A percentile compares a stretch with the other conserved stretches of the same genome.
Conservation (phyloP, 108 stramenopile species). For the Epithemia pelagica region DNA sequence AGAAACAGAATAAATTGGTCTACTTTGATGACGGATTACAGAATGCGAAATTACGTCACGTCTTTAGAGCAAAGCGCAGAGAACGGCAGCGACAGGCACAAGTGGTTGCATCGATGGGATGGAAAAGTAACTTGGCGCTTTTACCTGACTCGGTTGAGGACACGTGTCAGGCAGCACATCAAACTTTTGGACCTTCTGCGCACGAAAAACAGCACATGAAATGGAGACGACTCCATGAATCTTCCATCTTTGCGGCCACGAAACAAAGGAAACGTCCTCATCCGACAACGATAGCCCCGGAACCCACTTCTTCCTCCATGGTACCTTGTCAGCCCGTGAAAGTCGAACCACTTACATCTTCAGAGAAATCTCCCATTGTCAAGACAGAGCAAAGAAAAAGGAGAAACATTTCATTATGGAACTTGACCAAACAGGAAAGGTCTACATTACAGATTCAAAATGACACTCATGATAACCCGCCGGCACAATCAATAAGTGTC, state of each 20-base stretch:
- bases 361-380: too few relatives aligned
- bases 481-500: too few relatives aligned
- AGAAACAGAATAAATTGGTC: slow-evolving; percentile 30
- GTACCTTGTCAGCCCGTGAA: too few relatives aligned
- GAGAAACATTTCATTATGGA: too few relatives aligned
- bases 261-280: too few relatives aligned
- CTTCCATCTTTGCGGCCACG: slow-evolving; percentile 38
- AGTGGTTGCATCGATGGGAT: slow-evolving; percentile 40
- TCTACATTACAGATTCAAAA: too few relatives aligned
- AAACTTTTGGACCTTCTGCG: slow-evolving; percentile 18
- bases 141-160: slow-evolving; percentile 22
- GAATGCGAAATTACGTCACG: slow-evolving; percentile 56
- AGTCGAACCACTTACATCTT: too few relatives aligned
- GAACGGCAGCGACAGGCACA: slow-evolving; percentile 38
- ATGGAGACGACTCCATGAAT: slow-evolving; percentile 15
- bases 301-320: too few relatives aligned
- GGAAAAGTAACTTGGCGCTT: slow-evolving; percentile 54
- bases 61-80: slow-evolving; percentile 51
- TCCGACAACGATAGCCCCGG: too few relatives aligned
- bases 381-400: too few relatives aligned
- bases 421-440: too few relatives aligned
- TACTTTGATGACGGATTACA: slow-evolving; percentile 46
- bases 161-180: slow-evolving; percentile 17
- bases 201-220: slow-evolving; percentile 1
- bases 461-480: too few relatives aligned